Percentiles rank a stretch among this genome's conserved stretches.
Evolutionary conservation across 495 filamentous ascomycete species (phyloP).

Genomic region (Apodospora peruviana): DNA sequence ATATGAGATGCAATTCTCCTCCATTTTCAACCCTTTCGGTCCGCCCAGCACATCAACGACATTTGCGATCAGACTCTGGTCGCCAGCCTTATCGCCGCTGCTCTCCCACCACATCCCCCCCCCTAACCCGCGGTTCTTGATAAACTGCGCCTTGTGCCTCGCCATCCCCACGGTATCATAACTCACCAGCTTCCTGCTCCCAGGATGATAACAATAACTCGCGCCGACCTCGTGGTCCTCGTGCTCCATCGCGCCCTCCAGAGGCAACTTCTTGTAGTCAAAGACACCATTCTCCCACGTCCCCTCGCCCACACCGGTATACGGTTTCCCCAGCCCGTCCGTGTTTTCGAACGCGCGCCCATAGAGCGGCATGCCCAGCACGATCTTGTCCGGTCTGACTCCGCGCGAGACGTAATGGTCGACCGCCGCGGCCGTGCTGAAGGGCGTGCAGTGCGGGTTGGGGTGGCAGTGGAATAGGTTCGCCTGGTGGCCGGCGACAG

Average conservation of each 20-base stretch:
- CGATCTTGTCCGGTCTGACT: constrained; percentile 63
- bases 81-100: constrained; percentile 65
- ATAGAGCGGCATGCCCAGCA: constrained; percentile 89
- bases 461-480: constrained; percentile 59
- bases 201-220: constrained; percentile 66
- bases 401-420: constrained; percentile 61
- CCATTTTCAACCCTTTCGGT: constrained; percentile 46
- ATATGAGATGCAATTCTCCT: constrained; percentile 63
- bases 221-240: constrained; percentile 53
- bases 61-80: constrained; percentile 64
- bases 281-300: constrained; percentile 84
- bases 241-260: constrained; percentile 46
- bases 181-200: constrained; percentile 57
- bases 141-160: constrained; percentile 62
- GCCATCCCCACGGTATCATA: constrained; percentile 74
- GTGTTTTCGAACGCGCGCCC: constrained; percentile 80
- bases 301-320: constrained; percentile 66
- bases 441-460: constrained; percentile 63
- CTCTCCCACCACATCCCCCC: constrained; percentile 98
- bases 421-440: constrained; percentile 64
- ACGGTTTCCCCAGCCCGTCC: constrained; percentile 63
- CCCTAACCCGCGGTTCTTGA: constrained; percentile 60
- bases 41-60: constrained; percentile 58
- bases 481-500: constrained; percentile 68
- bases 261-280: constrained; percentile 72